Conservation (phyloP, 1,139 yeast genomes). For the Kodamaea sp. region DNA sequence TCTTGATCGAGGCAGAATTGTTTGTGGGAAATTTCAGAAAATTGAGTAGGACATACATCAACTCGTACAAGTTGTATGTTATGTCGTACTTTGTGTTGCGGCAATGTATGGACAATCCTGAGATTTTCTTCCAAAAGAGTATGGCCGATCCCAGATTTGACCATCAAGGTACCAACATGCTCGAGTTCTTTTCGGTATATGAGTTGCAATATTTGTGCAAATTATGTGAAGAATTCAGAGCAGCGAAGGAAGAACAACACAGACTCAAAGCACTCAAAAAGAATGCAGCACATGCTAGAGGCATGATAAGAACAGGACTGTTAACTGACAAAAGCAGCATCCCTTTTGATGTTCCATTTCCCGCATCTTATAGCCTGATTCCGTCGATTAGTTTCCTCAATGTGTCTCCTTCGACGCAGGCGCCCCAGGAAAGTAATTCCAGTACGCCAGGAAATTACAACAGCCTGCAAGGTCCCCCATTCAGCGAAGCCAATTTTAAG, state of each 20-base stretch:
- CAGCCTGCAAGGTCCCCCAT: conserved; percentile 3
- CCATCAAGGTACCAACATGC: conserved; percentile 43
- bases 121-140: conserved; percentile 37
- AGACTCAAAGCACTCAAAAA: conserved; percentile 15
- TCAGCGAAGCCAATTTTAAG: background rate
- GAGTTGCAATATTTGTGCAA: conserved; percentile 41
- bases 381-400: conserved; percentile 10
- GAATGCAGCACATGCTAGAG: conserved; percentile 2
- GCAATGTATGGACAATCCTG: conserved; percentile 47
- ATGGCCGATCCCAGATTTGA: conserved; percentile 30
- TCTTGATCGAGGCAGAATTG: conserved; percentile 43
- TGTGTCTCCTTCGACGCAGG: conserved; percentile 6
- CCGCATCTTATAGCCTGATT: conserved; percentile 12
- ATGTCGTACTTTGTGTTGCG: conserved; percentile 44
- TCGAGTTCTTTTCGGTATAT: conserved; percentile 38
- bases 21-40: conserved; percentile 48
- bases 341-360: conserved; percentile 14
- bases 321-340: no score
- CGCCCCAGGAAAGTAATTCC: conserved; percentile 3
- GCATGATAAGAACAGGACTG: no score
- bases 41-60: conserved; percentile 40
- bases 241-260: conserved; percentile 39
- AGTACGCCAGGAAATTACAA: conserved; percentile 6
- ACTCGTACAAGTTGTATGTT: conserved; percentile 44
- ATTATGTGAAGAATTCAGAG: conserved; percentile 43